Evolutionary conservation across 2,329 filamentous ascomycete species (phyloP).

Genomic region (Penicillium oxalicum): DNA sequence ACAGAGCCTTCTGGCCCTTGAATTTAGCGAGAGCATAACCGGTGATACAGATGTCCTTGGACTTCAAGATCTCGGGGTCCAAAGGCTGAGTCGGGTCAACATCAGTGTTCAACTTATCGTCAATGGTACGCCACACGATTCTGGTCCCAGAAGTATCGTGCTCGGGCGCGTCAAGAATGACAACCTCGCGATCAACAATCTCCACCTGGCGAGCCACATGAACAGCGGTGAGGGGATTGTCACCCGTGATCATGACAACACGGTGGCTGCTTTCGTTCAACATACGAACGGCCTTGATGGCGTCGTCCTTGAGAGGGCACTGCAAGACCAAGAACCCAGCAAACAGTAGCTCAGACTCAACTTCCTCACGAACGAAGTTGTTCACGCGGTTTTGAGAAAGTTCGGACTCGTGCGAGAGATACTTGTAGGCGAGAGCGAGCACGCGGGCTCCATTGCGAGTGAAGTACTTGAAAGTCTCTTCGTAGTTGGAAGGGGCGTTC

Average conservation of each 20-base stretch:
- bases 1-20: constrained; percentile 70
- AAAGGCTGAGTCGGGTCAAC: constrained; percentile 79
- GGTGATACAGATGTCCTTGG: constrained; percentile 90
- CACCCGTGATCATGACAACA: constrained; percentile 98
- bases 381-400: constrained; percentile 81
- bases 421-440: constrained; percentile 88
- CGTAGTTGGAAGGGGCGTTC: constrained; percentile 76
- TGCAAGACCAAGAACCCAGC: constrained; percentile 94
- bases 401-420: constrained; percentile 73
- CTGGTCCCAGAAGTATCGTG: constrained; percentile 73
- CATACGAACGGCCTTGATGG: constrained; percentile 89
- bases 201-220: constrained; percentile 94
- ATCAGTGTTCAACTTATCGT: constrained; percentile 78
- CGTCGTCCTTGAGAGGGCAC: constrained; percentile 93
- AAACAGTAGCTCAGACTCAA: constrained; percentile 78
- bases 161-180: constrained; percentile 93
- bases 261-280: constrained; percentile 98
- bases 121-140: constrained; percentile 89
- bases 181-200: constrained; percentile 90
- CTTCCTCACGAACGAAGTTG: constrained; percentile 85
- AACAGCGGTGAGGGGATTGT: constrained; percentile 93
- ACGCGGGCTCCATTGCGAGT: constrained; percentile 93
- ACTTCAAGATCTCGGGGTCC: constrained; percentile 70
- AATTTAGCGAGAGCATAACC: constrained; percentile 90
- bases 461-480: constrained; percentile 98